Evolutionary conservation across 257 asterid species (phyloP).

Genomic region (Nicotiana undulata): DNA sequence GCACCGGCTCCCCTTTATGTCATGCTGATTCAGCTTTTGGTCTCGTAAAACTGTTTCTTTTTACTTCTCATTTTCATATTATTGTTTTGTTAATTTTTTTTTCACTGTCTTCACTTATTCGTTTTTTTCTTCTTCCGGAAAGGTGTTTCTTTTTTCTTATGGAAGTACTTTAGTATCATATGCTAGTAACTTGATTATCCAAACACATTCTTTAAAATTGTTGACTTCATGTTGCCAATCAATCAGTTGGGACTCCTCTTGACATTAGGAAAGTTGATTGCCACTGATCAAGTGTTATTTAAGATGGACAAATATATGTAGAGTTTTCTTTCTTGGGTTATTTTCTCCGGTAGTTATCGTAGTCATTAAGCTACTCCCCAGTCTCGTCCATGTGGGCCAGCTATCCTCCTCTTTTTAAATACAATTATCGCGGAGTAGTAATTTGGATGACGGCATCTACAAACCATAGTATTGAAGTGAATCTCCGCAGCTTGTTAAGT

Average conservation of each 20-base stretch:
- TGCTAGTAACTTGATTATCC: neutral
- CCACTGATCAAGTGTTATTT: no score
- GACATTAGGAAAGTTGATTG: neutral
- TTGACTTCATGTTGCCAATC: neutral
- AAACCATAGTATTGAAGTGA: neutral
- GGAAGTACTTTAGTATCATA: neutral
- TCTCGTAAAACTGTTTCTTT: neutral
- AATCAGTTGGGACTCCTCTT: neutral
- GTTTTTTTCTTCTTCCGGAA: neutral
- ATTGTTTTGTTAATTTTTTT: neutral
- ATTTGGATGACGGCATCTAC: neutral
- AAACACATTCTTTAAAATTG: neutral
- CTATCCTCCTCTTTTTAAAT: neutral
- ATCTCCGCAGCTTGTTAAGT: neutral
- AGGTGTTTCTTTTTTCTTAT: neutral
- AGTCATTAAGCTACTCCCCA: neutral
- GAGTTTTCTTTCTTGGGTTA: neutral
- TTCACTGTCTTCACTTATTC: neutral
- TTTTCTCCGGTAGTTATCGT: neutral
- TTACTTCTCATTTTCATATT: neutral
- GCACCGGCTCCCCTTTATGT: neutral
- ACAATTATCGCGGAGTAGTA: neutral
- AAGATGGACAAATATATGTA: neutral
- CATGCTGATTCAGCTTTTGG: neutral
- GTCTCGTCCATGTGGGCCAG: neutral